Base-by-base conservation (phyloP, 1,139 yeast species). In the Yamadazyma membranifaciens region DNA sequence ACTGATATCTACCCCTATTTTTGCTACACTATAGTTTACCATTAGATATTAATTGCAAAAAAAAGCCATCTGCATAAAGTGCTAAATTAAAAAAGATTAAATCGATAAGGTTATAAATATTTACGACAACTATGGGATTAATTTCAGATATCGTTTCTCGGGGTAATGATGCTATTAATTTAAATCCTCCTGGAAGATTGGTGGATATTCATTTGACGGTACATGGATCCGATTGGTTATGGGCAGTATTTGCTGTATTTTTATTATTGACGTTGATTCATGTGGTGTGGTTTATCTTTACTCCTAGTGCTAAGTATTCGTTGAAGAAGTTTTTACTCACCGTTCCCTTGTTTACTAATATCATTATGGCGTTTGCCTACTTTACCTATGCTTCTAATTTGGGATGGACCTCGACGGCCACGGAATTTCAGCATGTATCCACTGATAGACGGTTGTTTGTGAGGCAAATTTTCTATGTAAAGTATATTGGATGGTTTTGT, bases 201-300 rank as follows among this genome's bases (percentile, higher is more conserved):
- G 59, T 71, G 41, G 80, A 75, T 46, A 73, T 80, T 54, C 78
- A 75, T 45, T 50, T 81, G 36, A 80, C 85, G 14, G 47, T 55
- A 10, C 80, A 77, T 49, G 88, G 88, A 52, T 78, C 86, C 6
- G 78, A 78, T 56, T 82, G 87, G 87, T 68, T 78, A 48, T 82
- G 87, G 87, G 76, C 88, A 1, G 84, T 69, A 14, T 80, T 83
- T 52, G 58, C 78, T 2, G 46, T 68, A 10, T 78, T 81, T 54
- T 69, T 71, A 11, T 42, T 73, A 3, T 56, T 73, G 9, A 58
- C 80, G 11, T 40, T 80, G 17, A 52, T 59, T 33, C 74, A 76
- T 52, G 67, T 68, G 9, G 59, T 56, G 24, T 49, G 69, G 30
- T 71, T 70, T 45, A 63, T 66, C 38, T 60, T 63, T 34, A 65